A percentile compares a stretch with the other conserved stretches of the same genome.
These are phyloP conservation scores for Ogataea nonfermentans DNA, from an alignment of 805 yeast species.

Conservation along the genomic window DNA sequence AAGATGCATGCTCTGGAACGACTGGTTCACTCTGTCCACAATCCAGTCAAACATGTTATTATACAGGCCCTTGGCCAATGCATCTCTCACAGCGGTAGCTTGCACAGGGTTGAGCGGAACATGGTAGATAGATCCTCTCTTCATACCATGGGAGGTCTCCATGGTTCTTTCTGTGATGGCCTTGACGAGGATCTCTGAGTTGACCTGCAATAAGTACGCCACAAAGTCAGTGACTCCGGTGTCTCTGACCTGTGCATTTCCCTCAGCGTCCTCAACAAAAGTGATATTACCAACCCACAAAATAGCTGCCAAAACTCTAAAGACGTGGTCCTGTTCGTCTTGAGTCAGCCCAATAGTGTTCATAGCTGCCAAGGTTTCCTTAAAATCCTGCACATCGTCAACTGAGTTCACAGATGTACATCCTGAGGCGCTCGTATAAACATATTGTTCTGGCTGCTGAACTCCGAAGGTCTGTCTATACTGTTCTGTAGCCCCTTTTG, in stretches of 20 bases:
- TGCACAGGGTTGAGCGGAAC: slow-evolving; percentile 90
- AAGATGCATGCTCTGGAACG: slow-evolving; percentile 54
- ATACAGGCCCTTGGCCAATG: slow-evolving; percentile 91
- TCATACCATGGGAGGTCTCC: slow-evolving; percentile 87
- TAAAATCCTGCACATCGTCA: slow-evolving; percentile 76
- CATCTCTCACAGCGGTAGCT: slow-evolving; percentile 93
- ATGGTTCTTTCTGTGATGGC: slow-evolving; percentile 77
- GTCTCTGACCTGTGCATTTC: slow-evolving; percentile 80
- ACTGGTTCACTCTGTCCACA: slow-evolving; percentile 82
- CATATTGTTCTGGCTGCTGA: slow-evolving; percentile 90
- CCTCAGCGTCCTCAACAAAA: slow-evolving; percentile 82
- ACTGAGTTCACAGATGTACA: slow-evolving; percentile 86
- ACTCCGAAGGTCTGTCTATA: slow-evolving; percentile 86
- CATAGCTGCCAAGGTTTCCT: slow-evolving; percentile 86
- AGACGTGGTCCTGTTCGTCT: slow-evolving; percentile 86
- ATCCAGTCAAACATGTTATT: slow-evolving; percentile 95
- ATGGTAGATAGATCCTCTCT: slow-evolving; percentile 90
- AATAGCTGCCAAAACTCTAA: slow-evolving; percentile 77
- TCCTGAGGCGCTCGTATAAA: slow-evolving; percentile 82
- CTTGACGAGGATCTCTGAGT: slow-evolving; percentile 59
- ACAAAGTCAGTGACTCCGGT: slow-evolving; percentile 91
- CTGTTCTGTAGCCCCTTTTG: slow-evolving; percentile 83
- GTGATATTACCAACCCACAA: slow-evolving; percentile 94
- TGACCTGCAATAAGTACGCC: slow-evolving; percentile 85
- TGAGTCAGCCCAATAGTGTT: slow-evolving; percentile 76